Base-by-base conservation (phyloP, 106 monocot species). In the Chionographis japonica region DNA sequence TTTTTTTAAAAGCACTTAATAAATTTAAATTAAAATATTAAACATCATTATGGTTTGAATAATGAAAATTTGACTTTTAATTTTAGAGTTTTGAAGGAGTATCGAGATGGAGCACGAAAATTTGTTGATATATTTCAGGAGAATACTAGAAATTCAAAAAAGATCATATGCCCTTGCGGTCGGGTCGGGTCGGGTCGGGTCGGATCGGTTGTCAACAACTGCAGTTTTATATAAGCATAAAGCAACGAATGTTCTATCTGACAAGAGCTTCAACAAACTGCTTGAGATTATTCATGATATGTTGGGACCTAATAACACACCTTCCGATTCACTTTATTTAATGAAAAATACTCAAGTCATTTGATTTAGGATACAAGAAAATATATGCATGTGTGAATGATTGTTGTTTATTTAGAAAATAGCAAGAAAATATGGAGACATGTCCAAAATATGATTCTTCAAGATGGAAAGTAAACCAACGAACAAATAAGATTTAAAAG, bases 351-450 rank as follows among this genome's bases (percentile, higher is more conserved):
- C n/a, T 54, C 9, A 54, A 54, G 54, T 54, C 54, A 6, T 54
- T 54, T 59, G 58, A 35, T 59, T 16, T 59, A 59, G 3, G n/a
- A 4, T 10, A 12, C 18, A 59, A 59, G n/a, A 59, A 59, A 10
- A 59, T 59, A 59, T 2, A 12, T 59, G 58, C 8, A 2, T 59
- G 58, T 35, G 27, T 2, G 58, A 59, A 59, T 10, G 58, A 59
- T 59, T 59, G 7, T 59, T 59, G 3, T 59, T 3, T 59, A 59
- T 59, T 59, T 59, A 59, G 58, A 59, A 59, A 59, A 59, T 12
- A 59, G 2, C 58, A n/a, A 2, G 58, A 12, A 10, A 9, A 59
- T 59, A 59, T 2, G n/a, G 58, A 59, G 13, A 19, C 2, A 1
- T 59, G 7, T 59, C 58, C 58, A 8, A 59, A 3, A 59, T 59